Base-by-base conservation (phyloP, 768 basidiomycete genomes). In the Scleroderma citrinum region DNA sequence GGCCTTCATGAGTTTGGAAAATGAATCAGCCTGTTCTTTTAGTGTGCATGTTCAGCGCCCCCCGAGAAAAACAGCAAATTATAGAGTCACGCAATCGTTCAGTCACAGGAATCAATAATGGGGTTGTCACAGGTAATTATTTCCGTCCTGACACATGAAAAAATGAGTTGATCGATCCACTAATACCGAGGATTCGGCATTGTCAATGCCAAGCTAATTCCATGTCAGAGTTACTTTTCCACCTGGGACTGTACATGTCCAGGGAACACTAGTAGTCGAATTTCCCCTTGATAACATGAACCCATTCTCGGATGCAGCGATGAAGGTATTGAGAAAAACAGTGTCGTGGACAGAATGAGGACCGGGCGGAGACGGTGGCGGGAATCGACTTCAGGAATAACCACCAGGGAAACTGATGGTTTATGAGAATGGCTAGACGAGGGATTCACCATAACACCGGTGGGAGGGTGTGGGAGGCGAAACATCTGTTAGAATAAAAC, bases 291-390 rank as follows among this genome's bases (percentile, higher is more conserved):
- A 56, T 16, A 77, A 54, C 3, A 62, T 57, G 51, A 80, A 75
- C 8, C 80, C 80, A 48, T 79, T 78, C 59, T 81, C 81, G 46
- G 77, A 81, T 11, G 69, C 69, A 2, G 70, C 75, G n/a, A 76
- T 44, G 40, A 82, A 81, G 0, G 56, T 54, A 17, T 56, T 47
- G 14, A 46, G 38, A 44, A 57, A 17, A 10, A 51, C 16, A 3
- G 30, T 29, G 14, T 41, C 11, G 38, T 5, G 42, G 39, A 13
- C 35, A 34, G 14, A 21, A 37, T 36, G 40, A 44, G 5, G 17
- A 26, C 4, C 47, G 26, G 0, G 8, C 26, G 8, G 4, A 8
- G 26, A 29, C 4, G 26, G 8, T 29, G 26, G n/a, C n/a, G 26
- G 26, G 8, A 29, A 8, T 21, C 47, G 38, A 43, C 45, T 53